phyloP scores from a whole-genome alignment of 1,284 basidiomycete genomes.

The Acaromyces ingoldii region DNA sequence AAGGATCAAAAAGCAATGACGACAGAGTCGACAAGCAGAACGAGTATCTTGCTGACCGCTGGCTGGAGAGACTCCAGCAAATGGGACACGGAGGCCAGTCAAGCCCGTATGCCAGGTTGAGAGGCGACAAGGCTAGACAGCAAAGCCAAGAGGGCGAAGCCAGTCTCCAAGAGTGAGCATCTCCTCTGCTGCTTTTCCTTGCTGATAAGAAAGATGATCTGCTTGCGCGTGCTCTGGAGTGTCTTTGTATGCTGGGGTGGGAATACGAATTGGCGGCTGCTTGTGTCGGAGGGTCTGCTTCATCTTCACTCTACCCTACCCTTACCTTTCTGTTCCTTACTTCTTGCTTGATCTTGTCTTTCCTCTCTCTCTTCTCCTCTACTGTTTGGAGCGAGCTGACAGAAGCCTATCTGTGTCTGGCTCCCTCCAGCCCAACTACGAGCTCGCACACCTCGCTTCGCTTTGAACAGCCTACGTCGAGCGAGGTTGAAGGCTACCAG shows the following conservation, averaged over 20 bases:
- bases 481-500: too few species aligned
- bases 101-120: slow-evolving; percentile 3
- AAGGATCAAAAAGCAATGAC: not conserved
- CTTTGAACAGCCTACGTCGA: too few species aligned
- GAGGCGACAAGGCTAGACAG: not conserved
- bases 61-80: slow-evolving; percentile 3
- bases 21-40: not conserved
- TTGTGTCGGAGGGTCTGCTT: not conserved
- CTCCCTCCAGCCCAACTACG: too few species aligned
- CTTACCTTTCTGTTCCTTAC: not conserved
- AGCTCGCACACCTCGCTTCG: too few species aligned
- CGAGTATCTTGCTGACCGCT: not conserved
- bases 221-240: too few species aligned
- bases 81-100: slow-evolving; percentile 2
- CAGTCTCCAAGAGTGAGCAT: slow-evolving; percentile 2
- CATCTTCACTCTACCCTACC: not conserved
- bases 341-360: not conserved
- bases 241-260: too few species aligned
- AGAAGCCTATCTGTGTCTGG: too few species aligned
- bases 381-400: too few species aligned
- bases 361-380: too few species aligned
- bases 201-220: too few species aligned
- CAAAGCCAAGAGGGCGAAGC: not conserved
- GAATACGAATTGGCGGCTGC: too few species aligned
- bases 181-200: not conserved